Percentiles rank a stretch among this genome's conserved stretches.
These are phyloP conservation scores for Myxozyma sirexii DNA, from an alignment of 805 yeast species.

Conservation along the genomic window DNA sequence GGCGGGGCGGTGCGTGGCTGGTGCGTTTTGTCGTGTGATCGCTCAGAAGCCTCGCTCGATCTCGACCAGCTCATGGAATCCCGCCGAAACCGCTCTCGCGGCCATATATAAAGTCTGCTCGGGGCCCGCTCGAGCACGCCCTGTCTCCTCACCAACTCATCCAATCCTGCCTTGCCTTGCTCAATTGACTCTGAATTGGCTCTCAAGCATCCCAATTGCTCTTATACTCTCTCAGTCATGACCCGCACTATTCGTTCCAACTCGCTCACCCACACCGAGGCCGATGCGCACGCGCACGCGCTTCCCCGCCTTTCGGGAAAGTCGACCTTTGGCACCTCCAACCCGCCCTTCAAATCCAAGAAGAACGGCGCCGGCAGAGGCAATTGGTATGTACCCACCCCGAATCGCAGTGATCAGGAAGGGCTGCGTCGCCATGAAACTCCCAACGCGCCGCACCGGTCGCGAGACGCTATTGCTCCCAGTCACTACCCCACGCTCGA, in stretches of 20 bases:
- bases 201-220: background rate
- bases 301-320: slow-evolving; percentile 37
- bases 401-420: background rate
- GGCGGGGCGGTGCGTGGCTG: slow-evolving; percentile 11
- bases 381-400: slow-evolving; percentile 33
- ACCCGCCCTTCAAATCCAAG: slow-evolving; percentile 31
- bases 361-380: slow-evolving; percentile 38
- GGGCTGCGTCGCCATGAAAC: background rate
- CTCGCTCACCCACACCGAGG: slow-evolving; percentile 15
- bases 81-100: slow-evolving; percentile 8
- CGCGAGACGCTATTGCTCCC: background rate
- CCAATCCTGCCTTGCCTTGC: background rate
- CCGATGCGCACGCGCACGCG: slow-evolving; percentile 3
- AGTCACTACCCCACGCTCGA: background rate
- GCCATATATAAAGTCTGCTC: slow-evolving; percentile 3
- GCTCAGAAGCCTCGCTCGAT: background rate
- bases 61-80: background rate
- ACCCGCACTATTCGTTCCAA: slow-evolving; percentile 31
- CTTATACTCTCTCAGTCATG: slow-evolving; percentile 10
- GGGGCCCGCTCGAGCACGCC: background rate
- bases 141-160: background rate
- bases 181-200: too few species aligned
- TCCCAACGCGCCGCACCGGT: slow-evolving; percentile 9
- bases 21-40: slow-evolving; percentile 17
- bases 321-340: slow-evolving; percentile 20